Conservation (phyloP, 2,329 filamentous ascomycete species). For the Berkeleyomyces basicola region DNA sequence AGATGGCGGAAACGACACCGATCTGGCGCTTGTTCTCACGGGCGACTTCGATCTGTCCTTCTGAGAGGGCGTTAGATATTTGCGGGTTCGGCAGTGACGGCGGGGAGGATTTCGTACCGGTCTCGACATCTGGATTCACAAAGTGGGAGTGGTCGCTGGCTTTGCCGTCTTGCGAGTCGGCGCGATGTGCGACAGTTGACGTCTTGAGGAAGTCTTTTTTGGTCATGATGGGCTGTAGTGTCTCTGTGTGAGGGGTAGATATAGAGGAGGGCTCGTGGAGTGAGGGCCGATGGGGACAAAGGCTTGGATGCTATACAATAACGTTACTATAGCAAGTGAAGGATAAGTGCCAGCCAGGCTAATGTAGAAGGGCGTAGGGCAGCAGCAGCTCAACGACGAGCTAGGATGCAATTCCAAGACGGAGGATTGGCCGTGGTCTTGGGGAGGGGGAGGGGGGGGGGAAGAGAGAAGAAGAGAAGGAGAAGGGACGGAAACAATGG, state of each 20-base stretch:
- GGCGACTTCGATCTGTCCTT: slow-evolving; percentile 23
- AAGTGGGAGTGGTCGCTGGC: not conserved
- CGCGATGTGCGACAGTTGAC: not conserved
- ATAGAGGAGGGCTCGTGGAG: not conserved
- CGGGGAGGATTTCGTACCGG: not conserved
- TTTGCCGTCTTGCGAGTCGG: not conserved
- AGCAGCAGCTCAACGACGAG: not conserved
- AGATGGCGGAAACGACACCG: slow-evolving; percentile 36
- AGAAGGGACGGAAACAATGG: not conserved
- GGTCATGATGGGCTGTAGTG: not conserved
- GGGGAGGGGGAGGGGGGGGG: not conserved
- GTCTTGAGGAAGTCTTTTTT: not conserved
- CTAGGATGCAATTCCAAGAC: not conserved
- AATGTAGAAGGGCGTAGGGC: not conserved
- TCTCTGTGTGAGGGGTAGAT: not conserved
- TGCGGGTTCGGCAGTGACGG: not conserved
- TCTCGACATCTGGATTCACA: not conserved
- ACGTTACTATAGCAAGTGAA: not conserved
- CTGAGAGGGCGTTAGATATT: not conserved
- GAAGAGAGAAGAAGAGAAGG: not conserved
- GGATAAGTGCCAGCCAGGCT: not conserved
- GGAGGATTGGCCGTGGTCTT: not conserved
- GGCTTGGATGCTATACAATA: not conserved
- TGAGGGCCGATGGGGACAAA: not conserved
- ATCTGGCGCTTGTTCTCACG: slow-evolving; percentile 37